Evolutionary conservation across 176 grass and related monocot genomes (phyloP).

Genomic region (Otatea glauca): DNA sequence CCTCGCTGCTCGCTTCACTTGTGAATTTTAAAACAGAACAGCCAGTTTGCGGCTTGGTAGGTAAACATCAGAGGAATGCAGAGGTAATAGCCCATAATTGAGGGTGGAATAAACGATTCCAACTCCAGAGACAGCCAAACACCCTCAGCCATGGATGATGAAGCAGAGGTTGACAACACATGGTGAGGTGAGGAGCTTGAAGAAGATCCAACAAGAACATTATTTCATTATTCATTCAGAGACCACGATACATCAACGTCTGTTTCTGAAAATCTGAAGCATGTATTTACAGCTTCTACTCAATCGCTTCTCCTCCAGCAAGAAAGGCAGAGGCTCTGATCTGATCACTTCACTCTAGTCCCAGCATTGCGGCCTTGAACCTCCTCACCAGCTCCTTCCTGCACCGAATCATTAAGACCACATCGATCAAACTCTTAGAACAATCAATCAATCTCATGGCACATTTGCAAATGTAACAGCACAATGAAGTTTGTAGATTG

Average conservation of each 20-base stretch:
- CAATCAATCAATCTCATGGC: not conserved
- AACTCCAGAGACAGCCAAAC: too few relatives aligned
- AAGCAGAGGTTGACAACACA: not conserved
- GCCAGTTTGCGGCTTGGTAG: not conserved
- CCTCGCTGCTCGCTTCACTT: not conserved
- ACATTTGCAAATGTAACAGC: not conserved
- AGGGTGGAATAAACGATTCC: too few relatives aligned
- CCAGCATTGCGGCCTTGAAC: conserved; percentile 51
- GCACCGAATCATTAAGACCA: not conserved
- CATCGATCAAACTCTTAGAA: not conserved
- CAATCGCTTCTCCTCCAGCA: conserved; percentile 4
- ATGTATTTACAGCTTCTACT: conserved; percentile 46
- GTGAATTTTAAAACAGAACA: not conserved
- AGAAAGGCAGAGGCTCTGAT: not conserved
- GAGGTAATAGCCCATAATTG: too few relatives aligned
- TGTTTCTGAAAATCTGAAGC: not conserved
- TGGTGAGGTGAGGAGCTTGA: not conserved
- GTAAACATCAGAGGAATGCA: too few relatives aligned
- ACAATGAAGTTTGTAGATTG: not conserved
- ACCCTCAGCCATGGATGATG: too few relatives aligned
- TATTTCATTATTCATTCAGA: conserved; percentile 15
- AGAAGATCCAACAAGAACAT: not conserved
- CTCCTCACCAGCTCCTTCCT: conserved; percentile 87
- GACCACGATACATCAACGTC: conserved; percentile 32
- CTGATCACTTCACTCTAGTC: conserved; percentile 34